Evolutionary conservation across 1,139 yeast genomes (phyloP), one percentile per base, ranked within the genome.

Genomic region (Sugiyamaella novakii): DNA sequence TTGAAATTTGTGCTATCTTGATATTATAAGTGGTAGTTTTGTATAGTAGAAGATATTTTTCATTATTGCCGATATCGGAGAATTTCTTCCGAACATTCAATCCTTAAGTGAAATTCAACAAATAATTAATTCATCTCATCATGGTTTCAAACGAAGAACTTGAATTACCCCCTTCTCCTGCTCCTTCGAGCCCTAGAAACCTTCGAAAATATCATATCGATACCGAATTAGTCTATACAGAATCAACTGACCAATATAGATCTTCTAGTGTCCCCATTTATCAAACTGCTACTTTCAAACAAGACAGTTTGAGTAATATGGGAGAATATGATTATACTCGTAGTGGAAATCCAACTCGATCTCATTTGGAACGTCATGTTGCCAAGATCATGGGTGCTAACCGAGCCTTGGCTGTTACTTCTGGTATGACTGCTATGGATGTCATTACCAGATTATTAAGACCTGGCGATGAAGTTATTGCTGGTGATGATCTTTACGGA

Each of bases 321-420:
- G 92, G 94, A 4, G 85, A 83, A 62, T 89, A 85, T 66, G 97
- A 89, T 68, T 89, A 89, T 67, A 87, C 97, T 0, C 76, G 97
- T 61, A 84, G 94, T n/a, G 97, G 97, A 2, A 89, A 89, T 67
- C 97, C 97, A 25, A 87, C 97, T 1, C 76, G 97, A 67, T 80
- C 94, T 0, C 80, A 80, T 43, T 72, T 88, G 52, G 96, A 89
- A 66, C 74, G 79, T 48, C 95, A 89, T 60, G 65, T 89, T 60
- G 83, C 87, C 43, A 79, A 80, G 58, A 78, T 89, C 61, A 87
- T 87, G 84, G 77, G 76, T 56, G 91, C 95, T 8, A 71, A 77
- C 37, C 78, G 83, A 48, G 81, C 88, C 1, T 83, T 77, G 60
- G 95, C 95, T 3, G 95, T 89, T 10, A 81, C 91, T 31, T 82